Percentiles rank a stretch among this genome's conserved stretches.
phyloP scores from a whole-genome alignment of 2,329 filamentous ascomycete genomes.

The Aspergillus versicolor region DNA sequence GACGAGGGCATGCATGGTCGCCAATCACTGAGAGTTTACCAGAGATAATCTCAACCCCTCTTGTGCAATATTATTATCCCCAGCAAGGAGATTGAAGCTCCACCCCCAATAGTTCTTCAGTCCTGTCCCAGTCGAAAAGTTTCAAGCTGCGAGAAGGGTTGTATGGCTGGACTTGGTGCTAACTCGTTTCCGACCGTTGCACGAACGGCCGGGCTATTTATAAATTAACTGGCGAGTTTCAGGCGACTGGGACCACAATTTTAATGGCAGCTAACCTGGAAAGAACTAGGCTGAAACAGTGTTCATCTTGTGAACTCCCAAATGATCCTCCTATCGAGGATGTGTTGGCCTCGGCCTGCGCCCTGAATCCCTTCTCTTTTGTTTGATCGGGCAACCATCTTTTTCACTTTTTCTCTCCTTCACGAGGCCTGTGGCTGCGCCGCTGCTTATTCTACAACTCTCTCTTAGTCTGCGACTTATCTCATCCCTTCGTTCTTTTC shows the following conservation, averaged over 20 bases:
- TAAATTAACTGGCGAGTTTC: background rate
- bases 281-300: conserved; percentile 15
- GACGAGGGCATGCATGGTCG: no score
- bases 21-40: no score
- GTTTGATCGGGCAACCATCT: conserved; percentile 2
- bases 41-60: no score
- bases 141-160: no score
- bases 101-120: no score
- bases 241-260: conserved; percentile 4
- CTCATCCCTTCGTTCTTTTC: conserved; percentile 1
- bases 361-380: background rate
- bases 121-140: no score
- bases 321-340: background rate
- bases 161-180: no score
- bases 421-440: conserved; percentile 2
- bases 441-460: background rate
- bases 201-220: background rate
- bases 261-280: background rate
- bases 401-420: background rate
- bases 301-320: conserved; percentile 8
- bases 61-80: no score
- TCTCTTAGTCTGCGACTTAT: background rate
- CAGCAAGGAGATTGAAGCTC: no score
- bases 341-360: conserved; percentile 2
- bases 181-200: no score